Evolutionary conservation across 352 stramenopile species (phyloP).

Genomic region (Pilasporangium apinafurcum): DNA sequence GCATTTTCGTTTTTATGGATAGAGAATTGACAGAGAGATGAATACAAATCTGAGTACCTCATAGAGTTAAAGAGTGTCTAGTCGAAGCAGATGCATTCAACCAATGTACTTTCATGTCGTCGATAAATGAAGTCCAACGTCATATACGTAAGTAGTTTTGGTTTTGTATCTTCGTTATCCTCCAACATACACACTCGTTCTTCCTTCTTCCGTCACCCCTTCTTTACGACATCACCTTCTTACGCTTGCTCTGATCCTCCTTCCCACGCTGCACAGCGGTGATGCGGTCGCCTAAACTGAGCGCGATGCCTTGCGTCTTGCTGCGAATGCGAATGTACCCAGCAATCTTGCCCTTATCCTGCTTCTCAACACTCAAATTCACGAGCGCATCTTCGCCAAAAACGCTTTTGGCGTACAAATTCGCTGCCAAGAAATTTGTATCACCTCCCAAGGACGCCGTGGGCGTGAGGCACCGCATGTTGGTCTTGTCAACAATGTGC

Average conservation of each 20-base stretch:
- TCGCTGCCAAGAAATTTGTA: slow-evolving; percentile 92
- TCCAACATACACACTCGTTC: background rate
- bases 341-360: slow-evolving; percentile 95
- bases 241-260: slow-evolving; percentile 80
- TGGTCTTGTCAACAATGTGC: slow-evolving; percentile 98
- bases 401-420: slow-evolving; percentile 90
- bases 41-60: too few species aligned
- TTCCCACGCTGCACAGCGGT: slow-evolving; percentile 93
- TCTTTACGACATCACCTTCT: slow-evolving; percentile 67
- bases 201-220: background rate
- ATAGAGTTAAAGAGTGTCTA: too few species aligned
- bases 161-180: background rate
- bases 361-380: slow-evolving; percentile 99
- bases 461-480: slow-evolving; percentile 99
- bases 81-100: too few species aligned
- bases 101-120: too few species aligned
- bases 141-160: too few species aligned
- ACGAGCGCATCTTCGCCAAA: slow-evolving; percentile 98
- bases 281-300: slow-evolving; percentile 98
- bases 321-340: slow-evolving; percentile 99
- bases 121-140: too few species aligned
- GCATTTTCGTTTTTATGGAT: too few species aligned
- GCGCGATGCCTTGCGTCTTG: slow-evolving; percentile 99
- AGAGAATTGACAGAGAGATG: too few species aligned
- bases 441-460: slow-evolving; percentile 82